Base-by-base conservation (phyloP, 2,329 filamentous ascomycete genomes). In the Hymenoscyphus linearis region DNA sequence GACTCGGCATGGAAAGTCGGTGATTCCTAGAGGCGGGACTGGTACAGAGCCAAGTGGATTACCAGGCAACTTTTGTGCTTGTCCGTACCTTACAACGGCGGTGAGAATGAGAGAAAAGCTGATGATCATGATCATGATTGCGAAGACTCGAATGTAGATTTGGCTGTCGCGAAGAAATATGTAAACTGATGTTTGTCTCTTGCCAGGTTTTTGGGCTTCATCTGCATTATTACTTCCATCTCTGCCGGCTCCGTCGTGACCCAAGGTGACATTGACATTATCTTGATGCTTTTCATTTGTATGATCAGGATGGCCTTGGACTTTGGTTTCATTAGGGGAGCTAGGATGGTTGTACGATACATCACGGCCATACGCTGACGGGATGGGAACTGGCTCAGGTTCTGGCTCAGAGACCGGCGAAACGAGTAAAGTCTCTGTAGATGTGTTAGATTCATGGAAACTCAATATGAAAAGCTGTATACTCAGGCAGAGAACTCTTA, bases 41-140 rank as follows among this genome's bases (percentile, higher is more conserved):
- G 62, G 57, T 9, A 65, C 25, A 3, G 22, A 50, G 13, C 58
- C 55, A 7, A 66, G 37, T 16, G 61, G 58, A 35, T 63, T 54
- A 4, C 63, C 60, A 9, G 64, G 53, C 5, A 59, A 34, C 3
- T 60, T 64, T 18, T 64, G 58, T 18, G 63, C 63, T 25, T 65
- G 61, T 16, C 34, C 52, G 50, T 66, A 66, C 27, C 63, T 61
- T 2, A 66, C 22, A 13, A 68, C 60, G 3, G 63, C 64, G 1
- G 55, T 64, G 16, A 68, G 37, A 14, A 68, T 64, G 34, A 68
- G 59, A 6, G 60, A 64, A 18, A 67, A 58, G 0, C 62, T 66
- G 12, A 62, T 27, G 12, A 65, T 57, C 65, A 65, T 66, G 7
- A 62, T 57, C n/a, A 66, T 10, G 40, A 69, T 61, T 1, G 63